Evolutionary conservation across 2,329 filamentous ascomycete genomes (phyloP).

Genomic region (Ramichloridium luteum): DNA sequence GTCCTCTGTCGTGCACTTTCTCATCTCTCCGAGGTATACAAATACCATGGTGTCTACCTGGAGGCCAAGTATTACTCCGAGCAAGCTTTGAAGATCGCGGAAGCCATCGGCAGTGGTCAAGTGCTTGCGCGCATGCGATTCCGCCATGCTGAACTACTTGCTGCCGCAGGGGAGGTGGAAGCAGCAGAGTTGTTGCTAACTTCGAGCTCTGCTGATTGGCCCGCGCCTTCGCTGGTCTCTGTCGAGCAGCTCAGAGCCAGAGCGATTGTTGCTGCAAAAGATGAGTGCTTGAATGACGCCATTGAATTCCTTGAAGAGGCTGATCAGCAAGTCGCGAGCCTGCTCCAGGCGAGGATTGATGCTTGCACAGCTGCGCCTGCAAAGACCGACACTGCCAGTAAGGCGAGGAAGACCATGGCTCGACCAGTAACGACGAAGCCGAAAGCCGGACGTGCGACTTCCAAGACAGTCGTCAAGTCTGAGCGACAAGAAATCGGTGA

Average conservation of each 20-base stretch:
- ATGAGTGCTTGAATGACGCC: slow-evolving; percentile 14
- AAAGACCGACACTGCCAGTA: too few relatives aligned
- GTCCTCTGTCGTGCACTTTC: slow-evolving; percentile 59
- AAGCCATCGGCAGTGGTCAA: slow-evolving; percentile 17
- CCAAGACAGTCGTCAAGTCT: too few relatives aligned
- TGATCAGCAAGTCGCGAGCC: slow-evolving; percentile 1
- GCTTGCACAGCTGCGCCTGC: too few relatives aligned
- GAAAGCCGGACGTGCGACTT: too few relatives aligned
- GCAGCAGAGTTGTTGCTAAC: slow-evolving; percentile 21
- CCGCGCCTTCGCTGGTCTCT: slow-evolving; percentile 5
- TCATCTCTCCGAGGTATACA: slow-evolving; percentile 65
- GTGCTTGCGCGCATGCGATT: slow-evolving; percentile 10
- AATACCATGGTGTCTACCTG: slow-evolving; percentile 72
- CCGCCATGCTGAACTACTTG: slow-evolving; percentile 16
- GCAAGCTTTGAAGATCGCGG: slow-evolving; percentile 66
- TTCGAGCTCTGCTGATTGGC: slow-evolving; percentile 3
- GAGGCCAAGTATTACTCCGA: slow-evolving; percentile 84
- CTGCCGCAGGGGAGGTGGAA: slow-evolving; percentile 16
- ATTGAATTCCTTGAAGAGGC: slow-evolving; percentile 12
- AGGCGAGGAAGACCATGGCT: too few relatives aligned
- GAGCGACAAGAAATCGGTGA: too few relatives aligned
- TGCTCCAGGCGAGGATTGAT: too few relatives aligned
- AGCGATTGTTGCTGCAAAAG: slow-evolving; percentile 12
- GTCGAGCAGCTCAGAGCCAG: slow-evolving; percentile 14
- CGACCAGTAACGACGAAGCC: too few relatives aligned